Conservation (phyloP, 352 stramenopile species). For the Phytopythium boreale region DNA sequence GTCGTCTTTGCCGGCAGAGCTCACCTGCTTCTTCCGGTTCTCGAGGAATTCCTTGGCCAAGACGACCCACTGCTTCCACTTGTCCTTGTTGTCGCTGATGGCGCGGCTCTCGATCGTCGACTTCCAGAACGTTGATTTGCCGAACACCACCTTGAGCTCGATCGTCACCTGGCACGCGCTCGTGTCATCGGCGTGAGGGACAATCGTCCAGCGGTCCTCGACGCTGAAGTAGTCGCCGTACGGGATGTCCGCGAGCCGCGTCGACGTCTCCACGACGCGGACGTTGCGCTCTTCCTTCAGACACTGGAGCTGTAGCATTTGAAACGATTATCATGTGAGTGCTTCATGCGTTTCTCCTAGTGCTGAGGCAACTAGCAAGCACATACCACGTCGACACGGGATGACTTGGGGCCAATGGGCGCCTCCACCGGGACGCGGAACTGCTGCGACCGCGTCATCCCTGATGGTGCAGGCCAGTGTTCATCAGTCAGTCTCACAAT, state of each 20-base stretch:
- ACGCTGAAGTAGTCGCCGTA: slow-evolving; percentile 89
- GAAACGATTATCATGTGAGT: background rate
- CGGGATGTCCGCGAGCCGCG: slow-evolving; percentile 75
- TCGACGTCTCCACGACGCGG: slow-evolving; percentile 71
- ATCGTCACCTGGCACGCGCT: slow-evolving; percentile 65
- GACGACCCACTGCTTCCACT: slow-evolving; percentile 66
- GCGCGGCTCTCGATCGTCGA: slow-evolving; percentile 73
- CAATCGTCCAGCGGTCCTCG: slow-evolving; percentile 77
- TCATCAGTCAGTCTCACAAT: background rate
- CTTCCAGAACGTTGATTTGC: slow-evolving; percentile 85
- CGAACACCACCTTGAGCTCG: slow-evolving; percentile 81
- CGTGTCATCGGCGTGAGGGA: slow-evolving; percentile 34
- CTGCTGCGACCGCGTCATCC: slow-evolving; percentile 60
- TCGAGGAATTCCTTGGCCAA: slow-evolving; percentile 59
- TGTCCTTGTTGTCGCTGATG: slow-evolving; percentile 68
- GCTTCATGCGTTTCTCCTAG: no score
- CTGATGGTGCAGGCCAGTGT: slow-evolving; percentile 13
- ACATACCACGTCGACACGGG: slow-evolving; percentile 71
- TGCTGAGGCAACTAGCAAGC: no score
- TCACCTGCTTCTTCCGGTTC: slow-evolving; percentile 1
- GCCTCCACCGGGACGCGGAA: slow-evolving; percentile 78
- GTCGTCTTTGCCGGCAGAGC: background rate
- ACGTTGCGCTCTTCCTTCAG: slow-evolving; percentile 43
- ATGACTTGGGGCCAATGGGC: slow-evolving; percentile 79
- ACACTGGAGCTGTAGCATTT: slow-evolving; percentile 51